Evolutionary conservation across 2,329 filamentous ascomycete species (phyloP), one percentile per base, ranked within the genome.

Genomic region (Arthrobotrys pseudoclavata): DNA sequence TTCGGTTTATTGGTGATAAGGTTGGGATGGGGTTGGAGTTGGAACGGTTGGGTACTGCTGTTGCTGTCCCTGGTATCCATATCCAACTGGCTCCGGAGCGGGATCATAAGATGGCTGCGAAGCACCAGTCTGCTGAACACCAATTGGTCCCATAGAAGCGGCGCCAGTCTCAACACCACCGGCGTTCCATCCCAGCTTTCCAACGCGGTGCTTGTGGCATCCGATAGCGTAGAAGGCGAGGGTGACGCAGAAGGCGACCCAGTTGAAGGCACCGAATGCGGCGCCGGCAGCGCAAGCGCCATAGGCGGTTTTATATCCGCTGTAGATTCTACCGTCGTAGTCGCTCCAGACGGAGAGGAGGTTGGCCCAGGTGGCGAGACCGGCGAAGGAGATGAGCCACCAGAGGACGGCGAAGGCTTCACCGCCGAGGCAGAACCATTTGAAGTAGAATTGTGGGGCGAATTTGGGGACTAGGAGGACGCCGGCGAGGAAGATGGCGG

Each of bases 341-440:
- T 50, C 47, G 20, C 47, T 22, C 4, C 9, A 66, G 45, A 55
- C 29, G 37, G 37, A 45, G 47, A 79, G 75, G 22, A 42, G 24
- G 45, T 13, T 48, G 31, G 75, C 68, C 75, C 68, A 79, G 52
- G 62, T 50, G 4, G 75, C 75, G 13, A 79, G 75, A 61, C 75
- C 68, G 47, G 75, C 62, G 69, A 72, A 79, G 24, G 75, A 60
- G 69, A 55, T 57, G 57, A 79, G 75, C 75, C 75, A 79, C 69
- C 68, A 79, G 63, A 79, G 63, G 29, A 79, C 75, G 42, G 69
- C 63, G 69, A 79, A 79, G 45, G 50, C 50, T 47, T 79, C 75
- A 68, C 34, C 75, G 13, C 68, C 75, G 53, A 79, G 69, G 29
- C 55, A 63, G 75, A 79, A 74, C 75, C 75, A 79, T 63, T 79